These are phyloP conservation scores for Aurantiochytrium sp. DNA, from an alignment of 108 stramenopile species.

Conservation along the genomic window DNA sequence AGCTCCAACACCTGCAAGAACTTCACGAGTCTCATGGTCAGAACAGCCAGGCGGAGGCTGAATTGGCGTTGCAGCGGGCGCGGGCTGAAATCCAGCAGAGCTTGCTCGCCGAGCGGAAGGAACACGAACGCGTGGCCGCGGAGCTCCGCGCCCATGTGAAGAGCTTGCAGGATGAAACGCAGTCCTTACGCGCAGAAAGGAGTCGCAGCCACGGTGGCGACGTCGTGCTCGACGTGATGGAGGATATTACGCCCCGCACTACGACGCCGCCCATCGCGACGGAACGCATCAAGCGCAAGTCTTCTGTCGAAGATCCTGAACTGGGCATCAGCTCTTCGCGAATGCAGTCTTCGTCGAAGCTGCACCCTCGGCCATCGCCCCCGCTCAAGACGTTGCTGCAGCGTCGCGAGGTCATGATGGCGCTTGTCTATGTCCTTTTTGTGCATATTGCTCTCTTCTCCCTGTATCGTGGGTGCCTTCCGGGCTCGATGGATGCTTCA, in stretches of 20 bases:
- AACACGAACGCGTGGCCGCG: not conserved
- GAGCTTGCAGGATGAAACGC: not conserved
- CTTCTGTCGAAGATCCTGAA: not conserved
- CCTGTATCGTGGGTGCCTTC: not conserved
- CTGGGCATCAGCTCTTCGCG: not conserved
- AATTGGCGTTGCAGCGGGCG: not conserved
- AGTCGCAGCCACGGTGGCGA: not conserved
- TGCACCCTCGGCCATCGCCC: not conserved
- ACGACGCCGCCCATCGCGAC: not conserved
- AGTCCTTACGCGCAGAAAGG: not conserved
- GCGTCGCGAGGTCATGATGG: not conserved
- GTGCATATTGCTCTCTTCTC: not conserved
- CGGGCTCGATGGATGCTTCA: no score
- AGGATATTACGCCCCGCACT: not conserved
- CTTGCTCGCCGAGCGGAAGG: not conserved
- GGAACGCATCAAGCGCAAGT: not conserved
- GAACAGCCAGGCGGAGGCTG: not conserved
- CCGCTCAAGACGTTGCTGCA: not conserved
- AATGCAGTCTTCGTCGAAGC: not conserved
- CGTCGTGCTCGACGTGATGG: not conserved
- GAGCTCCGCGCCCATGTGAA: not conserved
- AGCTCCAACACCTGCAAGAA: not conserved
- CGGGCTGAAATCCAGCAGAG: not conserved
- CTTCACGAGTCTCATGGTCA: not conserved
- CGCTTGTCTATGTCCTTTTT: not conserved